Conservation (phyloP, 805 yeast species). For the Ogataea pignaliae region DNA sequence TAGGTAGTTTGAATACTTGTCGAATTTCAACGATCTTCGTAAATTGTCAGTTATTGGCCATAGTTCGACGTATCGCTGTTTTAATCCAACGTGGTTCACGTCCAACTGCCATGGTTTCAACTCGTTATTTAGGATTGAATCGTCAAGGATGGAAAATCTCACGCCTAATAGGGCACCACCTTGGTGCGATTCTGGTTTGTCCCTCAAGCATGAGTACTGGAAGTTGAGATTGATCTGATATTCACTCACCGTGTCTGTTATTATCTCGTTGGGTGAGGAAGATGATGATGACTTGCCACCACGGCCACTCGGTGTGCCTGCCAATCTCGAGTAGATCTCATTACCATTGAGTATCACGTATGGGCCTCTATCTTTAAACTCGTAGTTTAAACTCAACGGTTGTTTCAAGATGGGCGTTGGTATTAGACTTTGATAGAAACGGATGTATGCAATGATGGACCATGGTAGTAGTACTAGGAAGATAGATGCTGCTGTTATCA, state of each 20-base stretch:
- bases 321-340: slow-evolving; percentile 13
- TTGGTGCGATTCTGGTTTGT: background rate
- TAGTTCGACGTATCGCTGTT: slow-evolving; percentile 13
- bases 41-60: slow-evolving; percentile 27
- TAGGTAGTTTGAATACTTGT: slow-evolving; percentile 11
- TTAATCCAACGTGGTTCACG: slow-evolving; percentile 10
- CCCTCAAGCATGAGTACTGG: slow-evolving; percentile 7
- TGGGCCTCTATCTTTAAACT: slow-evolving; percentile 20
- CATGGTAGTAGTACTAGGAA: slow-evolving; percentile 29
- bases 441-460: slow-evolving; percentile 28
- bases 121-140: slow-evolving; percentile 15
- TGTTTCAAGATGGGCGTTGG: slow-evolving; percentile 20
- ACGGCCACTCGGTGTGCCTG: background rate
- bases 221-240: slow-evolving; percentile 19
- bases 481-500: slow-evolving; percentile 12
- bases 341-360: slow-evolving; percentile 16
- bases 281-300: too few species aligned
- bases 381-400: slow-evolving; percentile 16
- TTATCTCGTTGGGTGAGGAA: background rate
- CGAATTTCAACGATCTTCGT: slow-evolving; percentile 11
- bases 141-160: slow-evolving; percentile 20
- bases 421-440: slow-evolving; percentile 27
- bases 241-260: slow-evolving; percentile 11
- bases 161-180: slow-evolving; percentile 13
- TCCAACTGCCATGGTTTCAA: slow-evolving; percentile 22